Percentiles rank a stretch among this genome's conserved stretches.
phyloP scores from a whole-genome alignment of 495 filamentous ascomycete genomes.

The Penicillium pancosmium region DNA sequence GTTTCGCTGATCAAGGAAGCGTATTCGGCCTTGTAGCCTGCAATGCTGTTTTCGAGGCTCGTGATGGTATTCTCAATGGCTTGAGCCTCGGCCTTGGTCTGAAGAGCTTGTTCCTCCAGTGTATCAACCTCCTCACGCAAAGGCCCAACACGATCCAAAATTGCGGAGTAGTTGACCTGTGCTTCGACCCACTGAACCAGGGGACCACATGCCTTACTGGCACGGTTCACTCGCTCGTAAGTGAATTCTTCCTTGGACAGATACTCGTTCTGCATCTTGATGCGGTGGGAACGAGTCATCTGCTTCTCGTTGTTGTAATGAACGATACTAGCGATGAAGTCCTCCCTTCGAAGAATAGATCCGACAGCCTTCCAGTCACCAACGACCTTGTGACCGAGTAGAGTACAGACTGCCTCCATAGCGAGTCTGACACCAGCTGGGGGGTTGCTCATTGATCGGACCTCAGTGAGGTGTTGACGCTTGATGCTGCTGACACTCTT shows the following conservation, averaged over 20 bases:
- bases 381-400: conserved; percentile 86
- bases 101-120: conserved; percentile 84
- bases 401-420: conserved; percentile 90
- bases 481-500: conserved; percentile 98
- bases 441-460: conserved; percentile 92
- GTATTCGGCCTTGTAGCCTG: conserved; percentile 96
- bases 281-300: conserved; percentile 81
- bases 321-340: conserved; percentile 98
- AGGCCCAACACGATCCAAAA: conserved; percentile 92
- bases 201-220: conserved; percentile 95
- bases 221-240: conserved; percentile 91
- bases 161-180: conserved; percentile 96
- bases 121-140: conserved; percentile 85
- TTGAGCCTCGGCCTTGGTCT: conserved; percentile 93
- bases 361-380: conserved; percentile 85
- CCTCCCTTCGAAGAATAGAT: conserved; percentile 82
- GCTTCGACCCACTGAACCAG: conserved; percentile 97
- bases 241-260: conserved; percentile 92
- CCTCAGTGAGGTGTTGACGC: conserved; percentile 93
- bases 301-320: conserved; percentile 94
- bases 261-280: conserved; percentile 92
- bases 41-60: conserved; percentile 85
- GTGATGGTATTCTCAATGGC: conserved; percentile 86
- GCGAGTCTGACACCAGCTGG: conserved; percentile 88
- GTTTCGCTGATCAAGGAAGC: conserved; percentile 95